Base-by-base conservation (phyloP, 2,329 filamentous ascomycete genomes). In the Microascus cirrosus region DNA sequence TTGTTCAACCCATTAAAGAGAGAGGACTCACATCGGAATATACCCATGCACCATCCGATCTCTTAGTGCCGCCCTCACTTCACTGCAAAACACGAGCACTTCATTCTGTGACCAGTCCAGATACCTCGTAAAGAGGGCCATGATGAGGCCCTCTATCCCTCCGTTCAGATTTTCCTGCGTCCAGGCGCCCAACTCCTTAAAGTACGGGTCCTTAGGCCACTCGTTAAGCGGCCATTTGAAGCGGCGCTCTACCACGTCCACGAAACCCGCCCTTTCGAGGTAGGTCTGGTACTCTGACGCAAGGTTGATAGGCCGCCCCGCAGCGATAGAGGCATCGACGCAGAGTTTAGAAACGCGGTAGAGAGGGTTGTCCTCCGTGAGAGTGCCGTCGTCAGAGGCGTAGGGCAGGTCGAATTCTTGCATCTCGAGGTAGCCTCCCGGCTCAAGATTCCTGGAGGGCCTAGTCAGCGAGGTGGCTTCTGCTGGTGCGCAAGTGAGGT, bases 141-240 rank as follows among this genome's bases (percentile, higher is more conserved):
- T 65, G 15, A 62, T 64, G 59, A 70, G 61, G 18, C 63, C 69
- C 55, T 71, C 67, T n/a, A 69, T 53, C 18, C 63, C 63, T 6
- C 59, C 58, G 35, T 63, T 50, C n/a, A 64, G 32, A 35, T 60
- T 59, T 20, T 57, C 57, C 24, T 55, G 50, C 15, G 55, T 59
- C 66, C 70, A 71, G 10, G 60, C 59, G 0, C 77, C 77, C 5
- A 79, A 60, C 13, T 73, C 69, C 62, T 74, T 77, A 55, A 74
- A 67, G 24, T 65, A 63, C 50, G 69, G 68, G 53, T 77, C 70
- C 61, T 74, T 76, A 25, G 53, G 53, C 53, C 53, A 54, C 20
- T 24, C 10, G n/a, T 35, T 35, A 2, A 39, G 22, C 18, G 53
- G 53, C 48, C 28, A 35, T 25, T 54, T 54, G 18, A 54, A 32